Percentiles rank a stretch among this genome's conserved stretches.
These are phyloP conservation scores for Suillus cothurnatus DNA, from an alignment of 768 basidiomycete genomes.

Conservation along the genomic window DNA sequence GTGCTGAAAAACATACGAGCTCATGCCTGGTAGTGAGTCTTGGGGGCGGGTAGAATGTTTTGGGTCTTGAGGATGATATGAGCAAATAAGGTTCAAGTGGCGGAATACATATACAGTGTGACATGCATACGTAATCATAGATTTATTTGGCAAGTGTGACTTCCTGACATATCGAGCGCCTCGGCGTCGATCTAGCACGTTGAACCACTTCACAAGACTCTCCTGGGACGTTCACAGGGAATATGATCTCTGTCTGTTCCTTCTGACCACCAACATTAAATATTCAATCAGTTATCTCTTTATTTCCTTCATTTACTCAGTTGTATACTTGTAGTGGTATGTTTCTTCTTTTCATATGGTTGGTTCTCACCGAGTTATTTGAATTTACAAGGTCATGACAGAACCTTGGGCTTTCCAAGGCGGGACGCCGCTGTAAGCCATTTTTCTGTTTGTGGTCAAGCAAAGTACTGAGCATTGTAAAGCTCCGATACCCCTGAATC, in stretches of 20 bases:
- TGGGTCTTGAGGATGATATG: slow-evolving; percentile 25
- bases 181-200: slow-evolving; percentile 6
- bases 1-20: slow-evolving; percentile 16
- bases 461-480: slow-evolving; percentile 9
- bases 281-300: slow-evolving; percentile 5
- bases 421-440: slow-evolving; percentile 23
- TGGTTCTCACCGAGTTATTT: neutral
- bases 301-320: slow-evolving; percentile 1
- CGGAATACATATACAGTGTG: slow-evolving; percentile 37
- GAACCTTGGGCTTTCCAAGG: slow-evolving; percentile 23
- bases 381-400: slow-evolving; percentile 23
- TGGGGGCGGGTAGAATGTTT: slow-evolving; percentile 19
- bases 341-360: neutral
- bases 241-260: neutral
- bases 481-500: slow-evolving; percentile 28
- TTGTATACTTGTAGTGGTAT: slow-evolving; percentile 1
- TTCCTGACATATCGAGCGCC: slow-evolving; percentile 16
- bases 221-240: neutral
- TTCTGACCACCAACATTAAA: slow-evolving; percentile 1
- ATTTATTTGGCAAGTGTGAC: slow-evolving; percentile 15
- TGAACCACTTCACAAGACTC: slow-evolving; percentile 8
- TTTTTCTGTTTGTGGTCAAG: neutral
- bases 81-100: slow-evolving; percentile 34
- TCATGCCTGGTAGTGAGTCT: slow-evolving; percentile 28
- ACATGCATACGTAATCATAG: slow-evolving; percentile 23